Base-by-base conservation (phyloP, 306 rosid species). In the Amphicarpaea edgeworthii region DNA sequence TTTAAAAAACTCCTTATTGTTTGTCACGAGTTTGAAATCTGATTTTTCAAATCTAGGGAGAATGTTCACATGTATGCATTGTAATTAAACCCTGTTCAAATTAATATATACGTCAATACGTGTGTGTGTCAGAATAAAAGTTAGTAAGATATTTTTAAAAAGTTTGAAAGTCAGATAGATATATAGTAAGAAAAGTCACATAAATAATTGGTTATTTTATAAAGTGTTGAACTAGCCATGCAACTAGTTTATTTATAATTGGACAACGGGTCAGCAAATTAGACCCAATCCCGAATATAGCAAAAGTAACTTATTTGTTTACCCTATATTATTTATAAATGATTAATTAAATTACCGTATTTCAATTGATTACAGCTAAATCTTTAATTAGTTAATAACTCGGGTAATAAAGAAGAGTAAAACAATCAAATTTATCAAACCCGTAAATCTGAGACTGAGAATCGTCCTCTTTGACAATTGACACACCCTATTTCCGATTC, bases 11-110 rank as follows among this genome's bases (percentile, higher is more conserved):
- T 23, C 77, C n/a, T 24, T 28, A 3, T 57, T 40, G 77, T 15
- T 10, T 72, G 67, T 72, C 77, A 72, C 67, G 55, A 72, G 77
- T 55, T 72, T 42, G 12, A 72, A 50, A 62, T 70, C 8, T 2
- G 28, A 69, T 49, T 24, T 23, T 49, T 62, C 50, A 50, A 51
- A 63, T 41, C 2, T 6, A 8, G 53, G 74, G 66, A 47, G 72
- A 63, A 50, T 50, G 19, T 49, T 78, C 77, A 70, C 82, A 70
- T 70, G 72, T 62, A 78, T 61, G 72, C 40, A 34, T 6, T 34
- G 40, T 7, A 34, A 24, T 23, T 21, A 24, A 54, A 41, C 34
- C 10, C 42, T 26, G 43, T 60, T 60, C 43, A 30, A 60, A 15
- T 60, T 30, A 60, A 26, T 15, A 30, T 60, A 60, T 58, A 12